These are phyloP conservation scores for Endoconidiophora laricicola DNA, from an alignment of 2,329 filamentous ascomycete genomes.

Conservation along the genomic window DNA sequence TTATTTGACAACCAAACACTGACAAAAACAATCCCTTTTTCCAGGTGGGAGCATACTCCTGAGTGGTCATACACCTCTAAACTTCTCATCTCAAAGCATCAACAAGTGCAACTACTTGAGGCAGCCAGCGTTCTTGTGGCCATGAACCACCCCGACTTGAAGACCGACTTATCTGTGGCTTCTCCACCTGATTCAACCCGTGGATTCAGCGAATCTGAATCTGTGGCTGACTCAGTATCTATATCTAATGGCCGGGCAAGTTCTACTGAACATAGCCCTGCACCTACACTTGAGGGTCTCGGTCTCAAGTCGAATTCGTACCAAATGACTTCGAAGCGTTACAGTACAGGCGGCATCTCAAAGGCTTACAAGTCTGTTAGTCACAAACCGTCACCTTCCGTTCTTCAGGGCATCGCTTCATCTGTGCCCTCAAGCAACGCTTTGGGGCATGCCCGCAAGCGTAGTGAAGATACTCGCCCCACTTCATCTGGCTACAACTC, in stretches of 20 bases:
- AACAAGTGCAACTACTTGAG: constrained; percentile 94
- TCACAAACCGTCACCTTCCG: constrained; percentile 32
- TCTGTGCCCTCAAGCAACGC: constrained; percentile 19
- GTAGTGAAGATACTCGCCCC: constrained; percentile 60
- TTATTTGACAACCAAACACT: background rate
- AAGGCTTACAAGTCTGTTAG: constrained; percentile 60
- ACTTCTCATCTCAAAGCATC: constrained; percentile 95
- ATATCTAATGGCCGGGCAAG: constrained; percentile 67
- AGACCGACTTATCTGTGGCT: constrained; percentile 33
- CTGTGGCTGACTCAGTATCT: constrained; percentile 65
- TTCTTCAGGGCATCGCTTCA: constrained; percentile 30
- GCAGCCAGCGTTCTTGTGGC: constrained; percentile 88
- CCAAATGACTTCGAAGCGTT: constrained; percentile 36
- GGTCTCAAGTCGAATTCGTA: constrained; percentile 34
- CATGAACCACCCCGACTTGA: constrained; percentile 46
- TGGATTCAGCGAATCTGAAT: constrained; percentile 65
- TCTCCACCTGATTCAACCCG: constrained; percentile 50
- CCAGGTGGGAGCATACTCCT: constrained; percentile 97
- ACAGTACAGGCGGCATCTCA: constrained; percentile 44
- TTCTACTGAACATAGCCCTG: constrained; percentile 61
- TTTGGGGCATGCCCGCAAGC: constrained; percentile 46
- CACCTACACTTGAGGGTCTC: constrained; percentile 55
- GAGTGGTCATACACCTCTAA: constrained; percentile 97
- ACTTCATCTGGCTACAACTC: constrained; percentile 61
- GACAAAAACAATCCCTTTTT: constrained; percentile 15